These are phyloP conservation scores for Hibiscus mutabilis DNA, from an alignment of 345 rosid genomes.

Conservation along the genomic window DNA sequence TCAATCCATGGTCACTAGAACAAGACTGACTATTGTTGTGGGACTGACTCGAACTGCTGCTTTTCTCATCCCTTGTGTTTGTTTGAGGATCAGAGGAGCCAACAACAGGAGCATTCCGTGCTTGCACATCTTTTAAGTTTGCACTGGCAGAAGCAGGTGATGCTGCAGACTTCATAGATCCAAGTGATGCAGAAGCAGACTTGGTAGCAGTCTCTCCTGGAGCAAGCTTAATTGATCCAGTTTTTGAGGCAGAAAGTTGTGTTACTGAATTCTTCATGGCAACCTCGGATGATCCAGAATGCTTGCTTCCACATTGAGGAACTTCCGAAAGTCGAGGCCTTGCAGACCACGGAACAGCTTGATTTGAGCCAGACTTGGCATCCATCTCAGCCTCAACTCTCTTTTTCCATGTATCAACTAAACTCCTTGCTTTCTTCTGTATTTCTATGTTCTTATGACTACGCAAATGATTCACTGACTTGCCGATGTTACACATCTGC, in stretches of 20 bases:
- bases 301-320: conserved; percentile 49
- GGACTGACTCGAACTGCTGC: conserved; percentile 75
- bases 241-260: conserved; percentile 54
- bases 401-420: conserved; percentile 95
- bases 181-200: conserved; percentile 46
- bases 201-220: conserved; percentile 45
- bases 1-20: conserved; percentile 58
- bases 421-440: conserved; percentile 80
- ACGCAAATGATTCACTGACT: conserved; percentile 83
- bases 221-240: conserved; percentile 43
- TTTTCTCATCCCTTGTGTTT: conserved; percentile 56
- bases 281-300: conserved; percentile 48
- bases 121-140: conserved; percentile 50
- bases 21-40: conserved; percentile 66
- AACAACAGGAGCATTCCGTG: conserved; percentile 27
- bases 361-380: conserved; percentile 58
- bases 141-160: conserved; percentile 35
- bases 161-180: conserved; percentile 42
- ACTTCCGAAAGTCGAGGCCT: conserved; percentile 55
- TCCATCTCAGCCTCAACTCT: conserved; percentile 97
- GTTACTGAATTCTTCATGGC: conserved; percentile 47
- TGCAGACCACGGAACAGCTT: conserved; percentile 54
- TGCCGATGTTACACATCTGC: conserved; percentile 82
- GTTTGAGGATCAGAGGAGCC: conserved; percentile 37
- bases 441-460: conserved; percentile 71